Conservation (phyloP, 2,329 filamentous ascomycete species). For the Penicillium palitans region DNA sequence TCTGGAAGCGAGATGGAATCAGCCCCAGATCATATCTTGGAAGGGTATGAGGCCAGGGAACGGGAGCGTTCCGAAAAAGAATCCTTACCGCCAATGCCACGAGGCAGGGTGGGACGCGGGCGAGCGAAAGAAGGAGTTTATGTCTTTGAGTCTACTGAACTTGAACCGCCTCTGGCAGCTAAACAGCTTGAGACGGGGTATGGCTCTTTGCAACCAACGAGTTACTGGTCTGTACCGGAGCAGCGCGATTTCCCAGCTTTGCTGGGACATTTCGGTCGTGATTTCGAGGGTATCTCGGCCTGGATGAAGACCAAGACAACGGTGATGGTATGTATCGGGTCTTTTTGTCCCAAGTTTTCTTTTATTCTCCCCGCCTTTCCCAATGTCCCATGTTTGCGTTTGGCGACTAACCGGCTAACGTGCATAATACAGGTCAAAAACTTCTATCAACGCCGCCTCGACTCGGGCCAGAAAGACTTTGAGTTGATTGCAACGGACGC, state of each 20-base stretch:
- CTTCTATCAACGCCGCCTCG: conserved; percentile 48
- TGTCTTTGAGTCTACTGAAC: conserved; percentile 39
- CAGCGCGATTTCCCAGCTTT: conserved; percentile 49
- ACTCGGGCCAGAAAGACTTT: conserved; percentile 47
- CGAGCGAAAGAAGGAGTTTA: conserved; percentile 38
- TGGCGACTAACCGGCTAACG: conserved; percentile 1
- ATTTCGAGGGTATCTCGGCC: conserved; percentile 51
- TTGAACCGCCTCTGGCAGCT: conserved; percentile 25
- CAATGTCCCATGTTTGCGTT: neutral
- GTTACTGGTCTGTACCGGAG: conserved; percentile 55
- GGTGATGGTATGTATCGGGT: conserved; percentile 47
- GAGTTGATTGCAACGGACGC: conserved; percentile 45
- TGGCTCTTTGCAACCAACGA: conserved; percentile 47
- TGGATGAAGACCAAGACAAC: conserved; percentile 55
- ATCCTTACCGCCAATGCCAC: conserved; percentile 22
- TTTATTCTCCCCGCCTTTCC: too few relatives aligned
- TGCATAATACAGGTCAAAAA: conserved; percentile 47
- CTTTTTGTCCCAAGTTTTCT: neutral
- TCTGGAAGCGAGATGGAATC: conserved; percentile 31
- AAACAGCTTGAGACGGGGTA: conserved; percentile 36
- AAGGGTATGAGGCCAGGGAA: conserved; percentile 22
- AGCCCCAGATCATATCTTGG: conserved; percentile 15
- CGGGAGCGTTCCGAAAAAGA: conserved; percentile 33
- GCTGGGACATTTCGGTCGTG: conserved; percentile 49
- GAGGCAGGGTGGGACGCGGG: conserved; percentile 31